Evolutionary conservation across 768 basidiomycete species (phyloP).

Genomic region (Thelephora aurantiotincta): DNA sequence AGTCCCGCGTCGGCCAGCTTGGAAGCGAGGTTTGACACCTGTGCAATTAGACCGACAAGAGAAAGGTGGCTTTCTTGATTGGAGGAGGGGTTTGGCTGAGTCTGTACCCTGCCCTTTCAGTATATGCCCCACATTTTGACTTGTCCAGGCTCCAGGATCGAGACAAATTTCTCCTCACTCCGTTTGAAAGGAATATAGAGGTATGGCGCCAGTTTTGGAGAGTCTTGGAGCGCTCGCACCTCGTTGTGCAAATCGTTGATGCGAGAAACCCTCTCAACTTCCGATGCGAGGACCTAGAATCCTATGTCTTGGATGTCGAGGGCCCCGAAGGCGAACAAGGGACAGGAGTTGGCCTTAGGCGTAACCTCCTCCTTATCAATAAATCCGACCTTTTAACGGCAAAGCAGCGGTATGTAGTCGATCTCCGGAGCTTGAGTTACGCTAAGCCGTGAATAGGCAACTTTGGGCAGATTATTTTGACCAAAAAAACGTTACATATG

Average conservation of each 20-base stretch:
- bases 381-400: conserved; percentile 87
- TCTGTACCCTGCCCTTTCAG: conserved; percentile 17
- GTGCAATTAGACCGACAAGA: conserved; percentile 80
- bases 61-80: conserved; percentile 80
- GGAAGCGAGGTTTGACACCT: conserved; percentile 71
- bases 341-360: conserved; percentile 58
- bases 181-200: conserved; percentile 94
- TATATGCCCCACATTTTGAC: neutral
- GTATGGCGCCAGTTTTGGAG: conserved; percentile 99
- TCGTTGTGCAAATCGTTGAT: conserved; percentile 93
- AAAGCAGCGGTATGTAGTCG: conserved; percentile 55
- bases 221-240: conserved; percentile 87
- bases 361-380: conserved; percentile 78
- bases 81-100: conserved; percentile 88
- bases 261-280: conserved; percentile 89
- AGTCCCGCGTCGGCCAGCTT: conserved; percentile 81
- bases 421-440: neutral
- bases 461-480: conserved; percentile 93
- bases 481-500: conserved; percentile 55
- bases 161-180: conserved; percentile 81
- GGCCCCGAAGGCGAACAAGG: conserved; percentile 71
- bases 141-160: conserved; percentile 64
- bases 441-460: conserved; percentile 27
- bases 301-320: conserved; percentile 75
- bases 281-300: conserved; percentile 83